Percentiles rank a stretch among this genome's conserved stretches.
Evolutionary conservation across 1,284 basidiomycete genomes (phyloP).

Genomic region (Hortiboletus rubellus): DNA sequence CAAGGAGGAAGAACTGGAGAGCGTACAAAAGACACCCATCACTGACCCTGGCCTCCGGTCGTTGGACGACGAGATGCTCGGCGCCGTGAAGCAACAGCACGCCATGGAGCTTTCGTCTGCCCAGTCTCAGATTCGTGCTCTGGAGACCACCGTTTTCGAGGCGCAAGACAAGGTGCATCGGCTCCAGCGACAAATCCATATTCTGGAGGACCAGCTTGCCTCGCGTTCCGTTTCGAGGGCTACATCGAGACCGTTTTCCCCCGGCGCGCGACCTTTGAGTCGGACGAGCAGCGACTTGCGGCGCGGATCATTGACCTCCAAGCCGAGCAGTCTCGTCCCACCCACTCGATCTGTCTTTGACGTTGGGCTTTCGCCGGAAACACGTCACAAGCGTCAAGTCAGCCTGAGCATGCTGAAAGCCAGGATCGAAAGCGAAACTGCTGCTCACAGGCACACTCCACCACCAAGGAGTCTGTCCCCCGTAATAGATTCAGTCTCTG

Average conservation of each 20-base stretch:
- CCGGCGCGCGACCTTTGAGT: constrained; percentile 49
- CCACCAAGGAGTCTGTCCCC: constrained; percentile 58
- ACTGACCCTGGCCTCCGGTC: constrained; percentile 41
- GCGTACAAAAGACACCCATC: constrained; percentile 29
- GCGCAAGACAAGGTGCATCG: constrained; percentile 68
- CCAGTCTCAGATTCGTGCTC: constrained; percentile 70
- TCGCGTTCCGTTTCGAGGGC: constrained; percentile 43
- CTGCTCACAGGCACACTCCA: constrained; percentile 34
- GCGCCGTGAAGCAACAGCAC: constrained; percentile 68
- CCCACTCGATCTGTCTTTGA: constrained; percentile 58
- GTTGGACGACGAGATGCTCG: constrained; percentile 69
- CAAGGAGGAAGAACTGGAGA: constrained; percentile 66
- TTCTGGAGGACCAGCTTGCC: constrained; percentile 62
- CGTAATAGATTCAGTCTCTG: constrained; percentile 31
- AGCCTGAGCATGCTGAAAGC: constrained; percentile 88
- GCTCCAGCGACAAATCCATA: constrained; percentile 65
- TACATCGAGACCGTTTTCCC: constrained; percentile 43
- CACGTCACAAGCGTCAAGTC: constrained; percentile 80
- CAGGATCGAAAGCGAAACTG: constrained; percentile 77
- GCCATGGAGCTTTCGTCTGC: constrained; percentile 76
- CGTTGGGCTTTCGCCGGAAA: constrained; percentile 69
- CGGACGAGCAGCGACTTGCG: constrained; percentile 51
- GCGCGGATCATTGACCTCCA: constrained; percentile 47
- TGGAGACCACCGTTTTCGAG: constrained; percentile 73
- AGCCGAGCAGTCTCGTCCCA: constrained; percentile 39